A percentile compares a stretch with the other conserved stretches of the same genome.
Conservation (phyloP, 1,139 yeast genomes). For the Scheffersomyces insectosa region DNA sequence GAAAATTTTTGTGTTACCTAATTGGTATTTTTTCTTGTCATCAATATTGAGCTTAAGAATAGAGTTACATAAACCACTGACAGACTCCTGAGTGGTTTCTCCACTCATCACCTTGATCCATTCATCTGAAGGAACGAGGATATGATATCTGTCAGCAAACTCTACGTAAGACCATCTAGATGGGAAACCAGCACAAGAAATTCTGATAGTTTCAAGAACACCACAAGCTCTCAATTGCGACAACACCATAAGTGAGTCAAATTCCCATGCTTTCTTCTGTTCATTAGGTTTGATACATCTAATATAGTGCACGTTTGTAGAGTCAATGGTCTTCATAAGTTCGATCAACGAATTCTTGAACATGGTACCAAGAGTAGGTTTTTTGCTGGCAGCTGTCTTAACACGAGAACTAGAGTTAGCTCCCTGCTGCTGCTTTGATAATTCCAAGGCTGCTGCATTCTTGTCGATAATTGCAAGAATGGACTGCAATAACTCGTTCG, state of each 20-base stretch:
- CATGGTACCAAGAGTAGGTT: conserved; percentile 93
- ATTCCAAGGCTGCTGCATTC: conserved; percentile 55
- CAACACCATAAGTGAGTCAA: conserved; percentile 92
- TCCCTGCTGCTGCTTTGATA: conserved; percentile 33
- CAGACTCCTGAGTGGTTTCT: conserved; percentile 55
- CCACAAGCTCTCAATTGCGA: conserved; percentile 98
- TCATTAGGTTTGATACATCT: conserved; percentile 98
- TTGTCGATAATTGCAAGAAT: conserved; percentile 68
- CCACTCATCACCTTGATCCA: conserved; percentile 67
- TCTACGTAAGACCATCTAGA: conserved; percentile 95
- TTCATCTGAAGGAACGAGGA: conserved; percentile 68
- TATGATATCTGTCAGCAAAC: conserved; percentile 86
- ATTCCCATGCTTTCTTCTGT: conserved; percentile 91
- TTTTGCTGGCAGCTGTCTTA: conserved; percentile 55
- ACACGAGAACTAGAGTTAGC: conserved; percentile 36
- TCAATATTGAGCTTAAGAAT: conserved; percentile 67
- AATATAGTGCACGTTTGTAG: conserved; percentile 94
- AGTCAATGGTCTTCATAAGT: conserved; percentile 87
- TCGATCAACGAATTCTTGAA: conserved; percentile 92
- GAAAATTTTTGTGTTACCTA: conserved; percentile 87
- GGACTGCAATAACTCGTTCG: conserved; percentile 62
- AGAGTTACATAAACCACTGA: conserved; percentile 63
- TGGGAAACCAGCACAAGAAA: conserved; percentile 98
- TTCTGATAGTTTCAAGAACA: conserved; percentile 93
- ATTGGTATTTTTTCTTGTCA: conserved; percentile 71